Conservation (phyloP, 768 basidiomycete genomes). For the Pisolithus marmoratus region DNA sequence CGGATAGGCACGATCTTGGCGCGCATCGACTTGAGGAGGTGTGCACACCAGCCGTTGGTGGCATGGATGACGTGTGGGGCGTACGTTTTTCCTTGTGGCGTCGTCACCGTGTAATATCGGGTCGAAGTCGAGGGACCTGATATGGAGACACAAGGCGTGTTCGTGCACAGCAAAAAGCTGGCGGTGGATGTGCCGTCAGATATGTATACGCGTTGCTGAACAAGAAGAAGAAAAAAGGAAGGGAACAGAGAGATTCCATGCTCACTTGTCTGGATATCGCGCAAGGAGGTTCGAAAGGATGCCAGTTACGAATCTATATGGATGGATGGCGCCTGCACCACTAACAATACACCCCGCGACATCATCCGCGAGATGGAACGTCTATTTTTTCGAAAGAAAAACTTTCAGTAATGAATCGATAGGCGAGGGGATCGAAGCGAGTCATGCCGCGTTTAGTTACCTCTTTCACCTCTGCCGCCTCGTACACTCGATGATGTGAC, state of each 20-base stretch:
- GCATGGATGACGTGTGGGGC: slow-evolving; percentile 72
- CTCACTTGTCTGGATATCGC: slow-evolving; percentile 42
- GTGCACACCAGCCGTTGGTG: slow-evolving; percentile 78
- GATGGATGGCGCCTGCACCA: slow-evolving; percentile 57
- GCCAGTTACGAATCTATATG: slow-evolving; percentile 65
- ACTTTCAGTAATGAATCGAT: neutral
- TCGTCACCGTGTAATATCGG: slow-evolving; percentile 48
- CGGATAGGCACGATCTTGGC: slow-evolving; percentile 58
- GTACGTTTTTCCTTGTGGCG: slow-evolving; percentile 52
- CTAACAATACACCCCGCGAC: slow-evolving; percentile 48
- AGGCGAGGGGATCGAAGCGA: slow-evolving; percentile 11
- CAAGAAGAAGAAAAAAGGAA: too few relatives aligned
- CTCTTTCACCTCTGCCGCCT: slow-evolving; percentile 28
- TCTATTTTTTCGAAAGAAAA: slow-evolving; percentile 27
- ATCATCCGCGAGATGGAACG: slow-evolving; percentile 39
- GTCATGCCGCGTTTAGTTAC: slow-evolving; percentile 15
- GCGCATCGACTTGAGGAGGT: slow-evolving; percentile 60
- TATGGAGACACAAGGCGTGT: slow-evolving; percentile 58
- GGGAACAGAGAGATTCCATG: neutral
- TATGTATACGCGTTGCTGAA: too few relatives aligned
- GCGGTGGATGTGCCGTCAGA: too few relatives aligned
- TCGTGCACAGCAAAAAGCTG: slow-evolving; percentile 55
- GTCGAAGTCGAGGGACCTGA: slow-evolving; percentile 19
- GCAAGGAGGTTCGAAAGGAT: slow-evolving; percentile 48
- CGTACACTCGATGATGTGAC: slow-evolving; percentile 24